phyloP scores from a whole-genome alignment of 2,329 filamentous ascomycete genomes.

The Penicillium sp. region DNA sequence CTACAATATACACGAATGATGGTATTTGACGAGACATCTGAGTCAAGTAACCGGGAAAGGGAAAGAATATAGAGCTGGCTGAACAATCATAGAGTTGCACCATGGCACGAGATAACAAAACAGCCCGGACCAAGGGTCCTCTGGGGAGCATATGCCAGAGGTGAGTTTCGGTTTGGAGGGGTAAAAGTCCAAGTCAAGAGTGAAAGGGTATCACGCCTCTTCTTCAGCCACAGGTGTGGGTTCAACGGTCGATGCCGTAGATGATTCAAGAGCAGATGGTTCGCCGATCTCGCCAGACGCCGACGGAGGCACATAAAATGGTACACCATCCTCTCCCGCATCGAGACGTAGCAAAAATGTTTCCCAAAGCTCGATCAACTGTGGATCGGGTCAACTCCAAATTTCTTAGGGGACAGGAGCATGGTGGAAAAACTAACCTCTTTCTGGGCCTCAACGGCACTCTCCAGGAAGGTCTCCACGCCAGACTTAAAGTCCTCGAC shows the following conservation, averaged over 20 bases:
- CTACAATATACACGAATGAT: neutral
- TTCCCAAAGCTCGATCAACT: conserved; percentile 90
- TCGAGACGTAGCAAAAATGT: conserved; percentile 96
- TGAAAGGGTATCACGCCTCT: conserved; percentile 7
- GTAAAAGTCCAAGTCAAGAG: conserved; percentile 1
- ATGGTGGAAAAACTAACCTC: conserved; percentile 62
- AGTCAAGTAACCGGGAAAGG: too few relatives aligned
- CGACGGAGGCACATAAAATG: conserved; percentile 41
- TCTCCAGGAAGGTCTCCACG: conserved; percentile 95
- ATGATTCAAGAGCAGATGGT: conserved; percentile 18
- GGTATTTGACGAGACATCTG: neutral
- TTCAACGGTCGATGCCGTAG: conserved; percentile 11
- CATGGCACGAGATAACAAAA: neutral
- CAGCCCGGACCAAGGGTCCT: neutral
- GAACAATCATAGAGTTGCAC: neutral
- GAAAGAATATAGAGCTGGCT: neutral
- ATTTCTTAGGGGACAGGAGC: neutral
- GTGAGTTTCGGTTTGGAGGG: conserved; percentile 1
- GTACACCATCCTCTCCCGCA: conserved; percentile 75
- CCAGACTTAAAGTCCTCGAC: conserved; percentile 99
- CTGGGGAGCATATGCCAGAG: conserved; percentile 2
- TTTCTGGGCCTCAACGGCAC: conserved; percentile 96
- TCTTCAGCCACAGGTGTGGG: conserved; percentile 15
- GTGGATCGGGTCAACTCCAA: conserved; percentile 47
- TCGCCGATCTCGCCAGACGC: conserved; percentile 19